Conservation (phyloP, 768 basidiomycete genomes). For the Phylloporus sp. region DNA sequence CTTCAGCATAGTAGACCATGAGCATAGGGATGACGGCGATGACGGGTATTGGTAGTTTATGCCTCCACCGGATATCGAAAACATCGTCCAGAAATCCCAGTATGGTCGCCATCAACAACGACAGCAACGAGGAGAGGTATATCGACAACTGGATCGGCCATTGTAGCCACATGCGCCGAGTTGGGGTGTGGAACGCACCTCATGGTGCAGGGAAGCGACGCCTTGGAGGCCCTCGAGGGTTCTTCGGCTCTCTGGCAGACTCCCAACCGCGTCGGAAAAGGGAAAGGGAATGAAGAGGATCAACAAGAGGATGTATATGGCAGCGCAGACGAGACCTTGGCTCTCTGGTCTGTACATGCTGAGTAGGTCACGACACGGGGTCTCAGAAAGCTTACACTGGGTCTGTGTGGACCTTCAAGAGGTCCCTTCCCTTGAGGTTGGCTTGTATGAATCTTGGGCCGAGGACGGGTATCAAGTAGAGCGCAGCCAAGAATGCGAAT, state of each 20-base stretch:
- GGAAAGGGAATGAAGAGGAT: conserved; percentile 95
- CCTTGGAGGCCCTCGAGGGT: conserved; percentile 41
- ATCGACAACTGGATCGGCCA: conserved; percentile 61
- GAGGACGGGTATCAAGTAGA: conserved; percentile 79
- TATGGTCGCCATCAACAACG: conserved; percentile 85
- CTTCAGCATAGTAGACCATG: conserved; percentile 94
- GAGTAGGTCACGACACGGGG: background rate
- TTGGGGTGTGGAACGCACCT: conserved; percentile 42
- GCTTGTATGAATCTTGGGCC: conserved; percentile 77
- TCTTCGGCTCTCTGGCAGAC: conserved; percentile 38
- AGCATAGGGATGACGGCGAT: conserved; percentile 92
- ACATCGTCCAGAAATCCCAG: conserved; percentile 96
- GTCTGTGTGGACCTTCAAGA: conserved; percentile 74
- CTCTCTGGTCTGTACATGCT: conserved; percentile 76
- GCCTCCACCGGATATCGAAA: conserved; percentile 97
- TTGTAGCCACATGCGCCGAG: background rate
- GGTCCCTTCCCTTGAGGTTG: conserved; percentile 78
- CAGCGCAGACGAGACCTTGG: conserved; percentile 85
- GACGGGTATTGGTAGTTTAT: conserved; percentile 95
- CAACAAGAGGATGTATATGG: conserved; percentile 79
- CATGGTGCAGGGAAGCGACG: conserved; percentile 64
- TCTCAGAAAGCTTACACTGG: conserved; percentile 51
- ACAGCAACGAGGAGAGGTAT: conserved; percentile 91
- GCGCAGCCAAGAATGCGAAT: conserved; percentile 70
- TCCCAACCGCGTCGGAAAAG: conserved; percentile 68